Evolutionary conservation across 441 rosid genomes (phyloP).

Genomic region (Melastoma candidum): DNA sequence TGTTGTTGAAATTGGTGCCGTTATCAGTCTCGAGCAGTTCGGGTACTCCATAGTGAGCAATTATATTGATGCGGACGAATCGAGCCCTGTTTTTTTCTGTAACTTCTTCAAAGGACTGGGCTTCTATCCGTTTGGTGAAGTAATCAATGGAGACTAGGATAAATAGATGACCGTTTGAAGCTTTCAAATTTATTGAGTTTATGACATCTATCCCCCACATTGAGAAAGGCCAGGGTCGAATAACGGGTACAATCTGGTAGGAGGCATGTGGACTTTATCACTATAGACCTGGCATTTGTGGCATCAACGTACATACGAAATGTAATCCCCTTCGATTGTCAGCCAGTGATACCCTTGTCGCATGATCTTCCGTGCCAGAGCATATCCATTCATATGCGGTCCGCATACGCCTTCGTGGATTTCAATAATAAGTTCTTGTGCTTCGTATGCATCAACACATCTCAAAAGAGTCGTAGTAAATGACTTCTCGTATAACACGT

Average conservation of each 20-base stretch:
- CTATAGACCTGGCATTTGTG: conserved; percentile 6
- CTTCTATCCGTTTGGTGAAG: not conserved
- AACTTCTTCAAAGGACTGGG: too few relatives aligned
- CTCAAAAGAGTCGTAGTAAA: too few relatives aligned
- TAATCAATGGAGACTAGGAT: conserved; percentile 2
- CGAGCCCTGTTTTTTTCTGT: too few relatives aligned
- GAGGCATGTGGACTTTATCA: too few relatives aligned
- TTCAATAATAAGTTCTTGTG: not conserved
- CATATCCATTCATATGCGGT: not conserved
- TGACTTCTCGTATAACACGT: too few relatives aligned
- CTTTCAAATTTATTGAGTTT: not conserved
- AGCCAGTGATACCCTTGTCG: conserved; percentile 4
- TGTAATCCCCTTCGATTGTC: not conserved
- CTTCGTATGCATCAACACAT: too few relatives aligned
- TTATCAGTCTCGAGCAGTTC: too few relatives aligned
- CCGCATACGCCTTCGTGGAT: conserved; percentile 5
- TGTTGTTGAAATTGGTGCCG: too few relatives aligned
- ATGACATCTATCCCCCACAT: conserved; percentile 11
- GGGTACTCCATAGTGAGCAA: too few relatives aligned
- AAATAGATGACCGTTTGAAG: conserved; percentile 7
- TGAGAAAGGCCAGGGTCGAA: not conserved
- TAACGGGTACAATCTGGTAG: not conserved
- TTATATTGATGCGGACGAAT: too few relatives aligned
- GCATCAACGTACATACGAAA: not conserved
- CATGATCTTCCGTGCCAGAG: conserved; percentile 4